Conservation (phyloP, 2,329 filamentous ascomycete species). For the Alternaria ventricosa region DNA sequence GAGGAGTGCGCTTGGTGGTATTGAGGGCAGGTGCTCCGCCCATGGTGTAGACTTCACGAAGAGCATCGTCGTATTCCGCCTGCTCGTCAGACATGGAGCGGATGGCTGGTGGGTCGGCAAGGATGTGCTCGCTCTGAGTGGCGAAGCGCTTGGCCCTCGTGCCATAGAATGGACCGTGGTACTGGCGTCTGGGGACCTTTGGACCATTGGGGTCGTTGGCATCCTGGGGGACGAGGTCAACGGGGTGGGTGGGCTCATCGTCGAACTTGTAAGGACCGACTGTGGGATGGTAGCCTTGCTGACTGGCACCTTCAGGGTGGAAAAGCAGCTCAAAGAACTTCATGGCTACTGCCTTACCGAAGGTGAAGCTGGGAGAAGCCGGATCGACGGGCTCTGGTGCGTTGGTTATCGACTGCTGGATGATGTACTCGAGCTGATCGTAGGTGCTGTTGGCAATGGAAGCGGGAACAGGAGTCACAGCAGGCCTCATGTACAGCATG, state of each 20-base stretch:
- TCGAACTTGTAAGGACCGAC: slow-evolving; percentile 27
- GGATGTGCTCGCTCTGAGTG: slow-evolving; percentile 17
- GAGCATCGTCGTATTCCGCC: slow-evolving; percentile 19
- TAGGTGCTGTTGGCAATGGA: slow-evolving; percentile 18
- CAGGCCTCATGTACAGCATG: slow-evolving; percentile 18
- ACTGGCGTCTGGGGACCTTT: slow-evolving; percentile 20
- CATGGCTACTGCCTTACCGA: slow-evolving; percentile 26
- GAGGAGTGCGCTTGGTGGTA: slow-evolving; percentile 18
- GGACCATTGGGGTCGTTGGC: slow-evolving; percentile 30
- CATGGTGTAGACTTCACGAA: slow-evolving; percentile 16
- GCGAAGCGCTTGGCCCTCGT: slow-evolving; percentile 27
- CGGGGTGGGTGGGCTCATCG: slow-evolving; percentile 34
- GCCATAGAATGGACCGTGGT: slow-evolving; percentile 34
- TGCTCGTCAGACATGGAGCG: slow-evolving; percentile 6
- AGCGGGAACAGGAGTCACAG: background rate
- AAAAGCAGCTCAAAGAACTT: slow-evolving; percentile 27
- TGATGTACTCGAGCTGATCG: slow-evolving; percentile 11
- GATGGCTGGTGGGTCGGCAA: slow-evolving; percentile 20
- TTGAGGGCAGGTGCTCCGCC: slow-evolving; percentile 15
- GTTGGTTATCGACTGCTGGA: slow-evolving; percentile 5
- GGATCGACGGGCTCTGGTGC: slow-evolving; percentile 16
- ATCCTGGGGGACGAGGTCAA: slow-evolving; percentile 27
- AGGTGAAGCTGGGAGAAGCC: slow-evolving; percentile 25
- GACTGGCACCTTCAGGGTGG: slow-evolving; percentile 12
- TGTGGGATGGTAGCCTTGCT: slow-evolving; percentile 23